These are phyloP conservation scores for Daphne laureola DNA, from an alignment of 441 rosid genomes.

Conservation along the genomic window DNA sequence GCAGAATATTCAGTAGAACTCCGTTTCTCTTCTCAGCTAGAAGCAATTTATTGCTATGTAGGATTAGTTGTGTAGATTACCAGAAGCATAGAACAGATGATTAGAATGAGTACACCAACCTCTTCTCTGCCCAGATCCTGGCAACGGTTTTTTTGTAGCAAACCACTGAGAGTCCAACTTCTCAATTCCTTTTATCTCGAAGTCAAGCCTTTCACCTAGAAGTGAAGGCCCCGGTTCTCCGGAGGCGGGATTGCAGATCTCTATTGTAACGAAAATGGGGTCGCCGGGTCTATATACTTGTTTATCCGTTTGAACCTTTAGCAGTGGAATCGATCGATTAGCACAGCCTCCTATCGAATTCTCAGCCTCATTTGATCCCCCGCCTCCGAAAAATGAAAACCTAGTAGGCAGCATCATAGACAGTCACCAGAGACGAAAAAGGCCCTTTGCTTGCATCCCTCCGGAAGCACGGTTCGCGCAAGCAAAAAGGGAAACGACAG, in stretches of 20 bases:
- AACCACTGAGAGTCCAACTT: conserved; percentile 85
- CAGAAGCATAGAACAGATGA: no score
- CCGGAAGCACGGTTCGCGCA: no score
- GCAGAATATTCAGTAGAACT: neutral
- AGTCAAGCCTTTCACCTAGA: conserved; percentile 65
- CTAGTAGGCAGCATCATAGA: conserved; percentile 34
- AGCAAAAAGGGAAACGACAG: no score
- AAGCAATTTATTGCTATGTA: no score
- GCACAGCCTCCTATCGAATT: conserved; percentile 21
- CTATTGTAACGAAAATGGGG: conserved; percentile 50
- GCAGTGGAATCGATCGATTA: conserved; percentile 32
- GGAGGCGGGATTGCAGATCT: conserved; percentile 35
- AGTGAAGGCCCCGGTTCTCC: conserved; percentile 29
- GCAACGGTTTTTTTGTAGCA: conserved; percentile 52
- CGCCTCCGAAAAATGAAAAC: conserved; percentile 48
- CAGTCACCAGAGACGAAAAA: neutral
- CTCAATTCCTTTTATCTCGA: conserved; percentile 80
- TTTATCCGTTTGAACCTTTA: conserved; percentile 55
- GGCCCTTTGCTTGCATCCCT: no score
- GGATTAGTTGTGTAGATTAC: no score
- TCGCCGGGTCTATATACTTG: conserved; percentile 93
- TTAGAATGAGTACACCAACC: conserved; percentile 29
- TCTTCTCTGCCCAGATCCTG: conserved; percentile 61
- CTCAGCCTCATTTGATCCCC: conserved; percentile 29
- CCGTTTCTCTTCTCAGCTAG: neutral